Conservation (phyloP, 2,329 filamentous ascomycete genomes). For the Escovopsis sp. region DNA sequence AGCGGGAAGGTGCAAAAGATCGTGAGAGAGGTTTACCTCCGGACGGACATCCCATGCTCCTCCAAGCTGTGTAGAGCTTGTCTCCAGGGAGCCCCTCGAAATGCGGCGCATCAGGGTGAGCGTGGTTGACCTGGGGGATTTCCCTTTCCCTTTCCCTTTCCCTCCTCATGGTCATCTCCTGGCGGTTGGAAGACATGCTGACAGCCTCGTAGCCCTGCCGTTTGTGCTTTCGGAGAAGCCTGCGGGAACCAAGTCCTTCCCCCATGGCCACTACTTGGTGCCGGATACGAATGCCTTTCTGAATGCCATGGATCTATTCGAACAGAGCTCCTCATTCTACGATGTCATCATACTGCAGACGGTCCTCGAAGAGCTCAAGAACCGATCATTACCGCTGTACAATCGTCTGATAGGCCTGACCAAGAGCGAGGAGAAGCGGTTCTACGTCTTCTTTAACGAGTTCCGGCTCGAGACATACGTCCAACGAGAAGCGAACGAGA, state of each 20-base stretch:
- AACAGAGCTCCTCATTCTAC: conserved; percentile 80
- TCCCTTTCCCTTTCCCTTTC: too few species aligned
- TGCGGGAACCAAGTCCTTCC: conserved; percentile 66
- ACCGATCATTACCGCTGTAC: conserved; percentile 85
- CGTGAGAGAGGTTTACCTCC: conserved; percentile 86
- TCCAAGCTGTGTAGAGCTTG: conserved; percentile 75
- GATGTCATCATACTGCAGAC: conserved; percentile 96
- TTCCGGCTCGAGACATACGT: conserved; percentile 89
- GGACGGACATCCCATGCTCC: conserved; percentile 94
- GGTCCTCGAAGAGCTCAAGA: conserved; percentile 89
- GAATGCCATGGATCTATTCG: conserved; percentile 93
- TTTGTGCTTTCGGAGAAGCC: conserved; percentile 85
- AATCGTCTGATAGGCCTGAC: conserved; percentile 82
- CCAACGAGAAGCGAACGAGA: conserved; percentile 58
- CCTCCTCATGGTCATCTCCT: too few species aligned
- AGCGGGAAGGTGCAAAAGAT: conserved; percentile 98
- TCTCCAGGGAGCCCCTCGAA: conserved; percentile 56
- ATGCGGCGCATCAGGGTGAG: conserved; percentile 64
- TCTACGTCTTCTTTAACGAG: conserved; percentile 98
- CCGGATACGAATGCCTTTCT: conserved; percentile 94
- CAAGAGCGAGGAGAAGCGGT: conserved; percentile 91
- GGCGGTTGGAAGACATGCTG: background rate
- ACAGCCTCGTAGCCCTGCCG: conserved; percentile 43
- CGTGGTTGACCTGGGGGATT: background rate
- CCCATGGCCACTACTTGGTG: conserved; percentile 81